Conservation (phyloP, 140 eudicot genomes). For the Senecio squalidus region DNA sequence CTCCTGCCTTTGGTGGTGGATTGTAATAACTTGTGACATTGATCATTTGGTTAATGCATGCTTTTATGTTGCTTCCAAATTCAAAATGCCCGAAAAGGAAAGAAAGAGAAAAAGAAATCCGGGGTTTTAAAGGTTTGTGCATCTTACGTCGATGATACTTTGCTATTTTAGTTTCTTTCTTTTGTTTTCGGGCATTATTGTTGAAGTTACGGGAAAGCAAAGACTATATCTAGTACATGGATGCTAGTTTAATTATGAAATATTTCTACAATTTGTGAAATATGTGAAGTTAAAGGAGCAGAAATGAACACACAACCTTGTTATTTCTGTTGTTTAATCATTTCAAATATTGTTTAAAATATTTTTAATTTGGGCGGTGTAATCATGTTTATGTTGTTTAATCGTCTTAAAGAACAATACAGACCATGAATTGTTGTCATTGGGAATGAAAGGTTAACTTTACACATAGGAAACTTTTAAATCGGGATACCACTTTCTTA, state of each 20-base stretch:
- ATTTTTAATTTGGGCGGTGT: background rate
- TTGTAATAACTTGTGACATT: conserved; percentile 28
- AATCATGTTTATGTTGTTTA: background rate
- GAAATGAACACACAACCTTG: conserved; percentile 1
- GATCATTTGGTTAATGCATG: conserved; percentile 3
- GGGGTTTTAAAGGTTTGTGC: background rate
- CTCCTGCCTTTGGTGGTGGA: conserved; percentile 75
- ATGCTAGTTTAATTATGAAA: conserved; percentile 20
- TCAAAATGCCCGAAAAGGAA: conserved; percentile 20
- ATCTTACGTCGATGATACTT: background rate
- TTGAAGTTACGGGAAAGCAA: conserved; percentile 12
- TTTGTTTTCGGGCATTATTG: conserved; percentile 24
- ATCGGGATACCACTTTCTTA: no score
- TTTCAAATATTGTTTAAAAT: background rate
- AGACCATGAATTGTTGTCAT: background rate
- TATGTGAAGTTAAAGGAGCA: conserved; percentile 3
- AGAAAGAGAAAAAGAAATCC: background rate
- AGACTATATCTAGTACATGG: conserved; percentile 18
- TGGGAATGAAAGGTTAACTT: background rate
- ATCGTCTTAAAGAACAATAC: background rate
- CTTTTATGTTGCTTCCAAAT: background rate
- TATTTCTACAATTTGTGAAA: conserved; percentile 22
- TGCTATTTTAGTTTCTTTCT: conserved; percentile 20
- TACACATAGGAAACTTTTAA: no score
- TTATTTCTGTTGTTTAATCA: background rate